Percentiles rank a stretch among this genome's conserved stretches.
These are phyloP conservation scores for Stachybotrys elegans DNA, from an alignment of 2,329 filamentous ascomycete genomes.

Conservation along the genomic window DNA sequence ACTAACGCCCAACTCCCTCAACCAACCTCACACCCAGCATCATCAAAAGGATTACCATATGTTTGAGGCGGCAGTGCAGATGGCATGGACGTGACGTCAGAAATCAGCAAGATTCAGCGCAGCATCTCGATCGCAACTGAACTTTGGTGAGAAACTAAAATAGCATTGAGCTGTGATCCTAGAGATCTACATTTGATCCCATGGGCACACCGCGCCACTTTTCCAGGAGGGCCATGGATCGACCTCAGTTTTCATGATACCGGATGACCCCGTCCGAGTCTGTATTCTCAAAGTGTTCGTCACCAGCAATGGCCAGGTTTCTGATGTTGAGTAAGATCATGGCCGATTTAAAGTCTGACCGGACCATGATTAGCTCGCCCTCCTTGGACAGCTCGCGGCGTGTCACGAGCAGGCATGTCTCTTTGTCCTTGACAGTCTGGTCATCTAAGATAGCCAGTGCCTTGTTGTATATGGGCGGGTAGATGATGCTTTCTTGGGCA, in stretches of 20 bases:
- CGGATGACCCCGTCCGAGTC: constrained; percentile 1
- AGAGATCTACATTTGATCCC: neutral
- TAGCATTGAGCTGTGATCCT: neutral
- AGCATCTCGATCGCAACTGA: neutral
- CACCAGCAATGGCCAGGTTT: constrained; percentile 1
- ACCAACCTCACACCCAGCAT: too few relatives aligned
- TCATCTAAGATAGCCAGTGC: constrained; percentile 1
- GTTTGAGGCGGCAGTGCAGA: too few relatives aligned
- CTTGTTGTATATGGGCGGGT: constrained; percentile 2
- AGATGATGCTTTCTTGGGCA: neutral
- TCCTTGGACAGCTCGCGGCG: neutral
- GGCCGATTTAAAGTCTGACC: constrained; percentile 2
- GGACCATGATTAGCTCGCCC: constrained; percentile 1
- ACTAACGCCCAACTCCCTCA: too few relatives aligned
- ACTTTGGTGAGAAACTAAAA: neutral
- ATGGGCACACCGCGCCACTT: neutral
- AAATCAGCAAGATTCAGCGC: neutral
- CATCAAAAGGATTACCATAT: too few relatives aligned
- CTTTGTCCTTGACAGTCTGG: constrained; percentile 2
- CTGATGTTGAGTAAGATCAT: neutral
- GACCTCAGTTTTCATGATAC: neutral
- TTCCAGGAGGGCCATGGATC: constrained; percentile 1
- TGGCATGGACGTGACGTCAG: neutral
- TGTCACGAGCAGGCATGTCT: constrained; percentile 1
- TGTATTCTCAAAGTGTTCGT: constrained; percentile 1